phyloP scores from a whole-genome alignment of 176 grass and related monocot genomes.

The Phoenix roebelenii region DNA sequence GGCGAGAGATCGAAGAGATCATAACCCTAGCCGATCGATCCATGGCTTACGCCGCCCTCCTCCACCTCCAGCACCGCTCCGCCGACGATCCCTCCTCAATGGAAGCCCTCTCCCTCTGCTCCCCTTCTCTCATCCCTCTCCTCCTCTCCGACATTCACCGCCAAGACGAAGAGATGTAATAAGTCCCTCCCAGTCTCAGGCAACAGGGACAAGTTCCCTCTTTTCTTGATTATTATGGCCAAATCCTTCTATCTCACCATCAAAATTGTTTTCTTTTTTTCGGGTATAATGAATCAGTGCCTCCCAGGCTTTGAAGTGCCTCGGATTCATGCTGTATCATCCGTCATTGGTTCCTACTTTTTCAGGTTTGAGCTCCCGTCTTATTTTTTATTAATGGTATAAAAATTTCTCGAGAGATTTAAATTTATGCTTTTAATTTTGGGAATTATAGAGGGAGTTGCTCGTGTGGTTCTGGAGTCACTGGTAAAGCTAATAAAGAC shows the following conservation, averaged over 20 bases:
- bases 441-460: slow-evolving; percentile 28
- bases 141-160: slow-evolving; percentile 41
- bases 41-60: slow-evolving; percentile 35
- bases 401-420: no score
- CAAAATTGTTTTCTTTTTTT: not conserved
- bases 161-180: slow-evolving; percentile 24
- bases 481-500: slow-evolving; percentile 54
- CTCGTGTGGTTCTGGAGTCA: slow-evolving; percentile 35
- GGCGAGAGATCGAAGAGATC: slow-evolving; percentile 34
- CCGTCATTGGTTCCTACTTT: slow-evolving; percentile 45
- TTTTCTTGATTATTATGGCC: no score
- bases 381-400: no score
- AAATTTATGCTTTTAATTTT: no score
- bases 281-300: slow-evolving; percentile 17
- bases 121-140: slow-evolving; percentile 31
- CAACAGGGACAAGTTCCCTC: no score
- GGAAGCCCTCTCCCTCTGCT: slow-evolving; percentile 38
- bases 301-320: slow-evolving; percentile 53
- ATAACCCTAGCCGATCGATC: slow-evolving; percentile 34
- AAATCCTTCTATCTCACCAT: no score
- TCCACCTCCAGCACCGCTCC: slow-evolving; percentile 44
- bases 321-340: slow-evolving; percentile 80
- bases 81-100: slow-evolving; percentile 41
- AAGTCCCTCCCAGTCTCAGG: no score
- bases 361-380: slow-evolving; percentile 29